A percentile compares a stretch with the other conserved stretches of the same genome.
These are phyloP conservation scores for Carallia pectinifolia DNA, from an alignment of 345 rosid genomes.

Conservation along the genomic window DNA sequence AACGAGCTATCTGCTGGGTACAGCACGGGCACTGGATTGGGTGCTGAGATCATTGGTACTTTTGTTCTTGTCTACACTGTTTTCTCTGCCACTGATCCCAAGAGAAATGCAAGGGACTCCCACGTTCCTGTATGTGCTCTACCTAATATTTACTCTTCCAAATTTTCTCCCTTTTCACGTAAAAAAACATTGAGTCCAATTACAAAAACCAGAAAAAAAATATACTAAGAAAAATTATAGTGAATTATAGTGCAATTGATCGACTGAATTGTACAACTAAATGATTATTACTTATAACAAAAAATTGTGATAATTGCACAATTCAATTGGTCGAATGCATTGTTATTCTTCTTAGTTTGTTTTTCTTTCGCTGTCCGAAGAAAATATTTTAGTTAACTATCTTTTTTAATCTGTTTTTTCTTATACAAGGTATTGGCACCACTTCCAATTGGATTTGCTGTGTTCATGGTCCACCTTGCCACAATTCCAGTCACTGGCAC, in stretches of 20 bases:
- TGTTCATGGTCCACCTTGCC: constrained; percentile 50
- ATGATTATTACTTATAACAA: too few species aligned
- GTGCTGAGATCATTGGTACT: constrained; percentile 46
- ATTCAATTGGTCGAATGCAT: too few species aligned
- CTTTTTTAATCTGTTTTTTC: neutral
- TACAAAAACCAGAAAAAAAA: too few species aligned
- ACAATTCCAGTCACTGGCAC: constrained; percentile 48
- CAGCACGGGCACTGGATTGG: constrained; percentile 45
- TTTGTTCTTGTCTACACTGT: constrained; percentile 51
- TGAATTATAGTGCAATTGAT: too few species aligned
- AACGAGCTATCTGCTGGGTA: constrained; percentile 31
- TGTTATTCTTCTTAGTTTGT: too few species aligned
- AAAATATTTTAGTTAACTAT: neutral
- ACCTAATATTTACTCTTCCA: neutral
- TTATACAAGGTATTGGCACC: constrained; percentile 39
- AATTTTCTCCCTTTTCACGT: neutral
- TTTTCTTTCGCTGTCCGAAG: too few species aligned
- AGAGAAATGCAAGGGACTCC: constrained; percentile 47
- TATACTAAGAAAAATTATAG: too few species aligned
- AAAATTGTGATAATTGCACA: too few species aligned
- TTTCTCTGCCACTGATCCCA: constrained; percentile 49
- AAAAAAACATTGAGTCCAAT: neutral
- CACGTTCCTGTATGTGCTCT: constrained; percentile 40
- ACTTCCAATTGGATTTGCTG: constrained; percentile 47
- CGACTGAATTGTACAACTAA: too few species aligned